Evolutionary conservation across 2,329 filamentous ascomycete species (phyloP).

Genomic region (Diaporthe vaccinii): DNA sequence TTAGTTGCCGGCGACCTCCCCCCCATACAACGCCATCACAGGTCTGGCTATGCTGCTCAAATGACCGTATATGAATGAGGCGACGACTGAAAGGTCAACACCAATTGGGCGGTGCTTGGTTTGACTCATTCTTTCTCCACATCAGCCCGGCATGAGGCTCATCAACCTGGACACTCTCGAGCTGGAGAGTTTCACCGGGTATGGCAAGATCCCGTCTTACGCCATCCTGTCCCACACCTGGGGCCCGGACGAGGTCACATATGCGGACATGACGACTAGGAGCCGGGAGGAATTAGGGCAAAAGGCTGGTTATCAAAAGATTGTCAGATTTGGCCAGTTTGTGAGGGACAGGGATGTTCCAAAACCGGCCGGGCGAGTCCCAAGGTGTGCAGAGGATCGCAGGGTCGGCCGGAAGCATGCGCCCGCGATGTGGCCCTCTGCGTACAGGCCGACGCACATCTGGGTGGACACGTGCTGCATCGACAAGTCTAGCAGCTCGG

Average conservation of each 20-base stretch:
- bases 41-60: neutral
- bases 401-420: neutral
- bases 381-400: neutral
- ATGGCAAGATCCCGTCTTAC: constrained; percentile 24
- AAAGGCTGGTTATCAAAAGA: constrained; percentile 23
- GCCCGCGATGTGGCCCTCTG: neutral
- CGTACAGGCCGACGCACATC: constrained; percentile 2
- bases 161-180: constrained; percentile 26
- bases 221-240: constrained; percentile 33
- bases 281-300: neutral
- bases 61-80: neutral
- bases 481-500: constrained; percentile 34
- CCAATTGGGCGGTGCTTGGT: neutral
- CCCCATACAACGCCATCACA: neutral
- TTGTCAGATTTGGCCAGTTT: constrained; percentile 24
- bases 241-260: constrained; percentile 23
- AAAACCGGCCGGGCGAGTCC: neutral
- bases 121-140: neutral
- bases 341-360: neutral
- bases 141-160: constrained; percentile 27
- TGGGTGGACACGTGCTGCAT: constrained; percentile 41
- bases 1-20: constrained; percentile 12
- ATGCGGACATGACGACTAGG: constrained; percentile 2
- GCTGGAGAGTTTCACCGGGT: constrained; percentile 27
- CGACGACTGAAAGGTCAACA: neutral